Base-by-base conservation (phyloP, 352 stramenopile species). In the Peronospora belbahrii region DNA sequence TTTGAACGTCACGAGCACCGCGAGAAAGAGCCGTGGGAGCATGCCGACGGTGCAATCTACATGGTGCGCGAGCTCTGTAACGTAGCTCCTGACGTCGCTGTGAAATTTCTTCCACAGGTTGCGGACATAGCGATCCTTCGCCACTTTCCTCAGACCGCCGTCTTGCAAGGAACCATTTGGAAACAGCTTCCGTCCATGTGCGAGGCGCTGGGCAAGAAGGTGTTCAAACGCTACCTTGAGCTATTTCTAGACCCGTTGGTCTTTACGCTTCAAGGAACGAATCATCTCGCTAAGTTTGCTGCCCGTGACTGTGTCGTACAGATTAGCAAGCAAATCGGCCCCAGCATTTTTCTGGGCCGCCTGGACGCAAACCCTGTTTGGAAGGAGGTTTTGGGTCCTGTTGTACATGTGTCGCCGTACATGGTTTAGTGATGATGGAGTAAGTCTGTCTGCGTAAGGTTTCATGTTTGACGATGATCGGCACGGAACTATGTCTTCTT, bases 31-130 rank as follows among this genome's bases (percentile, higher is more conserved):
- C 86, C 85, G 4, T 98, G 95, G 95, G 93, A 98, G 58, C 83
- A 95, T 56, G 92, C 87, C 7, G 95, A 98, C 48, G 95, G 95
- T 15, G 95, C 88, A 8, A 81, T 98, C 41, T 98, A 98, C 61
- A 71, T 98, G 52, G 71, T 98, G 22, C 81, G 92, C 9, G 94
- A 98, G 58, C 70, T 98, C 13, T 95, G 81, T 25, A 34, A 30
- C 13, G 71, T 87, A 2, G 67, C 71, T 2, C 76, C 78, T 3
- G 68, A 83, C 1, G 23, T 74, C 2, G 79, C 63, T 4, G 58
- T 87, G 11, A 57, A 48, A 17, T 66, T 70, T 31, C 67, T 91
- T 4, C 70, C 79, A 6, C 46, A 61, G 3, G 60, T 89, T 20
- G 83, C 77, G 2, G 78, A 91, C 30, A 65, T 84, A 7, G 72